Conservation (phyloP, 2,329 filamentous ascomycete genomes). For the Pseudogymnoascus sp. region DNA sequence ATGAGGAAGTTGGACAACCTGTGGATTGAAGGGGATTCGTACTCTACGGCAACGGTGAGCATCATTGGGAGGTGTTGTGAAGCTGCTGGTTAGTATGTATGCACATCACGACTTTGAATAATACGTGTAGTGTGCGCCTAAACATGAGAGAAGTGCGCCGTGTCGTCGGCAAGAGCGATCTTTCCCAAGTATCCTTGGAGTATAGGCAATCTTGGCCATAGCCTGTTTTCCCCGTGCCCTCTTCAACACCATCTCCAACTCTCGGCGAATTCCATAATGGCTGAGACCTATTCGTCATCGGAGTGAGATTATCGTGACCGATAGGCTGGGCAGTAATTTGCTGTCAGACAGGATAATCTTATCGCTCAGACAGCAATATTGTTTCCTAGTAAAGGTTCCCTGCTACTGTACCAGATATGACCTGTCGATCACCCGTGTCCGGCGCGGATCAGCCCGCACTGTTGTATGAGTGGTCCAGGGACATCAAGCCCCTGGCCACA, state of each 20-base stretch:
- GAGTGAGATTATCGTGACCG: background rate
- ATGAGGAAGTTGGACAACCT: background rate
- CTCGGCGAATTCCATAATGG: background rate
- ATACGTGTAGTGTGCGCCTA: background rate
- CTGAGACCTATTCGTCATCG: background rate
- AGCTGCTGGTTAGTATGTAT: background rate
- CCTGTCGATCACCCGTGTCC: background rate
- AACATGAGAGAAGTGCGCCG: background rate
- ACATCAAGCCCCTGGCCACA: background rate
- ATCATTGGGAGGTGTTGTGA: background rate
- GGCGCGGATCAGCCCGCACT: background rate
- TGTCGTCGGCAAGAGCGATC: background rate
- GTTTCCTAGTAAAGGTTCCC: background rate
- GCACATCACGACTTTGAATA: background rate
- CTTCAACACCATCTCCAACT: background rate
- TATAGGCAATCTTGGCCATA: background rate
- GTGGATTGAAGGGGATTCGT: background rate
- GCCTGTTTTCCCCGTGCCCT: background rate
- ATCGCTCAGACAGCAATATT: background rate
- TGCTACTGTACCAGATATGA: background rate
- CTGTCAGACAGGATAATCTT: background rate
- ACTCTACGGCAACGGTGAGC: background rate
- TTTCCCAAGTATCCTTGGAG: background rate
- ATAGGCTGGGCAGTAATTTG: background rate
- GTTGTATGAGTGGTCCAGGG: background rate